Percentiles rank a stretch among this genome's conserved stretches.
phyloP scores from a whole-genome alignment of 2,329 filamentous ascomycete species.

The Colletotrichum australisinense region DNA sequence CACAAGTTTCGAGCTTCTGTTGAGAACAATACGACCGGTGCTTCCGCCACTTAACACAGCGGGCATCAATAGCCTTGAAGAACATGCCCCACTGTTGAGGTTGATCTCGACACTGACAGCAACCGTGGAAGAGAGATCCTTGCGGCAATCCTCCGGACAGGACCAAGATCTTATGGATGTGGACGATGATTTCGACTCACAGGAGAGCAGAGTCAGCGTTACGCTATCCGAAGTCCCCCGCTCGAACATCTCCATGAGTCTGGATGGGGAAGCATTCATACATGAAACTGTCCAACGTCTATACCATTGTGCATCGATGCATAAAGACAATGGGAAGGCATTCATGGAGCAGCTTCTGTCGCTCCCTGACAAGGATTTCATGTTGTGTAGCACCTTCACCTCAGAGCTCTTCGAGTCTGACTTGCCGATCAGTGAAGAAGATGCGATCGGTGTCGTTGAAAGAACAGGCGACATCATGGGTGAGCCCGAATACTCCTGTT shows the following conservation, averaged over 20 bases:
- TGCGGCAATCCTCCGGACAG: conserved; percentile 47
- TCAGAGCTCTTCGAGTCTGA: conserved; percentile 66
- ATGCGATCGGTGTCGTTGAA: conserved; percentile 60
- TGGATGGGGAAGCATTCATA: conserved; percentile 60
- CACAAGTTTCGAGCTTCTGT: conserved; percentile 55
- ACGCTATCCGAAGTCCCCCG: conserved; percentile 57
- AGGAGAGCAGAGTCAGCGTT: conserved; percentile 60
- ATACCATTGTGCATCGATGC: conserved; percentile 55
- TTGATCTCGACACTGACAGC: conserved; percentile 55
- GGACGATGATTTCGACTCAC: conserved; percentile 73
- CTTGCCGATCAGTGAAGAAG: conserved; percentile 58
- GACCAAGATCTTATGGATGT: conserved; percentile 72
- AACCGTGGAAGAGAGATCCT: conserved; percentile 45
- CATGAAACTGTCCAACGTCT: conserved; percentile 59
- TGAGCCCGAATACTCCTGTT: conserved; percentile 73
- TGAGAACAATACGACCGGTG: conserved; percentile 56
- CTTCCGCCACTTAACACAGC: conserved; percentile 56
- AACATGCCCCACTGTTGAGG: conserved; percentile 53
- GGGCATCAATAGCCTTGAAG: conserved; percentile 50
- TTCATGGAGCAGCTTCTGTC: conserved; percentile 63
- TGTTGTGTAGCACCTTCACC: conserved; percentile 62
- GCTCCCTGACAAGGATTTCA: conserved; percentile 63
- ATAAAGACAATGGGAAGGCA: conserved; percentile 55
- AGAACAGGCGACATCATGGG: conserved; percentile 63
- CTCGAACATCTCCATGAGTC: conserved; percentile 52